These are phyloP conservation scores for Trichocladium uniseriatum DNA, from an alignment of 495 filamentous ascomycete genomes.

Conservation along the genomic window DNA sequence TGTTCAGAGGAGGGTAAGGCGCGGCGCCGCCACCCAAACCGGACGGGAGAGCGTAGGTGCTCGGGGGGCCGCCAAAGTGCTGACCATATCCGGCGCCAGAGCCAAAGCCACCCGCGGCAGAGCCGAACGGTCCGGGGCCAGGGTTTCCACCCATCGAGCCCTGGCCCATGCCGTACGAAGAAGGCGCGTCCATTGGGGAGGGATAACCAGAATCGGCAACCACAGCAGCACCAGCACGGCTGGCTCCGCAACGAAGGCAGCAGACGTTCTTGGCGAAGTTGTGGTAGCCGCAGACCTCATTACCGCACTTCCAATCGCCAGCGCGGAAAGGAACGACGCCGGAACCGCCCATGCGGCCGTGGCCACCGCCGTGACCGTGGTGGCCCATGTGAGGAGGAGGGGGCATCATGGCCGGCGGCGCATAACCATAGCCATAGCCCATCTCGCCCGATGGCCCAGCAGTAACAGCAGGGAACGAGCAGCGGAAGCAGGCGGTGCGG, in stretches of 20 bases:
- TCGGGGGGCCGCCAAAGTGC: conserved; percentile 79
- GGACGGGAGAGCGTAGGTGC: conserved; percentile 85
- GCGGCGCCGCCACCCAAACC: conserved; percentile 70
- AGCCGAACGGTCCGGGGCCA: conserved; percentile 71
- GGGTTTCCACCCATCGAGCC: conserved; percentile 79
- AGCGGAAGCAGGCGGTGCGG: conserved; percentile 95
- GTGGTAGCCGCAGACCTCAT: conserved; percentile 95
- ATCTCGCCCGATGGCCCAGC: conserved; percentile 62
- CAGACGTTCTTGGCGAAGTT: conserved; percentile 99
- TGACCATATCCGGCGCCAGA: conserved; percentile 72
- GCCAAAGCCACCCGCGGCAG: conserved; percentile 56
- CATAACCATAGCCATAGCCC: conserved; percentile 65
- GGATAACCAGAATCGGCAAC: conserved; percentile 90
- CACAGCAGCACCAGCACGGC: conserved; percentile 83
- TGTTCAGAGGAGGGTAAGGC: conserved; percentile 77
- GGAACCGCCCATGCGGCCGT: conserved; percentile 60
- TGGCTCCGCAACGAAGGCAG: conserved; percentile 91
- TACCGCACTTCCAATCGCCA: conserved; percentile 97
- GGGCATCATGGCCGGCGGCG: conserved; percentile 67
- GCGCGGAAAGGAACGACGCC: conserved; percentile 95
- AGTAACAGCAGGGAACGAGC: conserved; percentile 88
- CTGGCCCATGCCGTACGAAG: conserved; percentile 65
- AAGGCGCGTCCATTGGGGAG: conserved; percentile 78
- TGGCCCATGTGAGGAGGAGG: conserved; percentile 74
- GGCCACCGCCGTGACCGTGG: conserved; percentile 65